phyloP scores from a whole-genome alignment of 768 basidiomycete species.

The Boletus fagicola region DNA sequence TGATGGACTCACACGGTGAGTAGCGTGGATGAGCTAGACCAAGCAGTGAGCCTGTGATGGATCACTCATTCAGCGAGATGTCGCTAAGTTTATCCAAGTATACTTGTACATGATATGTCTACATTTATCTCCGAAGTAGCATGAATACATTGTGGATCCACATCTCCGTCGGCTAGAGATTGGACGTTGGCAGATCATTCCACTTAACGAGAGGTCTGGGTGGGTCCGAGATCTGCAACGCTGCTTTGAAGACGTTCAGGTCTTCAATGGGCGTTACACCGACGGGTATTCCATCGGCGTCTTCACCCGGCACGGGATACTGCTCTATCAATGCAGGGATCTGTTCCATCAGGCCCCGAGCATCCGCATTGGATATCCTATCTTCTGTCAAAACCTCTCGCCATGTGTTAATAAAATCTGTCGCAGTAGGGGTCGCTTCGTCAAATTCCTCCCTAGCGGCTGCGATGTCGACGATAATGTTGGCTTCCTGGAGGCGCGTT shows the following conservation, averaged over 20 bases:
- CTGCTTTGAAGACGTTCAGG: conserved; percentile 60
- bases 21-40: conserved; percentile 68
- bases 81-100: neutral
- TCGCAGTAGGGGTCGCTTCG: conserved; percentile 53
- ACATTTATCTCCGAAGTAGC: neutral
- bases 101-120: neutral
- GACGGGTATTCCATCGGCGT: conserved; percentile 42
- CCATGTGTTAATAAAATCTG: conserved; percentile 69
- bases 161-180: conserved; percentile 40
- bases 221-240: conserved; percentile 50
- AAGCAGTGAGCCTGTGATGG: conserved; percentile 52
- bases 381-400: conserved; percentile 39
- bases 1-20: too few species aligned
- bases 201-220: conserved; percentile 71
- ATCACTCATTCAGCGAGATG: neutral
- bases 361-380: conserved; percentile 41
- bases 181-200: conserved; percentile 67
- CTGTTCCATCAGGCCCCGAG: conserved; percentile 46
- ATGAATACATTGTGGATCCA: neutral
- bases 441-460: conserved; percentile 53
- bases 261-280: conserved; percentile 66
- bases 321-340: conserved; percentile 57
- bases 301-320: conserved; percentile 55
- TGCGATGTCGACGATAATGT: conserved; percentile 48
- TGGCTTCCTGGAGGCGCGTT: conserved; percentile 44